A percentile compares a stretch with the other conserved stretches of the same genome.
Evolutionary conservation across 345 rosid species (phyloP).

Genomic region (Citrus glauca): DNA sequence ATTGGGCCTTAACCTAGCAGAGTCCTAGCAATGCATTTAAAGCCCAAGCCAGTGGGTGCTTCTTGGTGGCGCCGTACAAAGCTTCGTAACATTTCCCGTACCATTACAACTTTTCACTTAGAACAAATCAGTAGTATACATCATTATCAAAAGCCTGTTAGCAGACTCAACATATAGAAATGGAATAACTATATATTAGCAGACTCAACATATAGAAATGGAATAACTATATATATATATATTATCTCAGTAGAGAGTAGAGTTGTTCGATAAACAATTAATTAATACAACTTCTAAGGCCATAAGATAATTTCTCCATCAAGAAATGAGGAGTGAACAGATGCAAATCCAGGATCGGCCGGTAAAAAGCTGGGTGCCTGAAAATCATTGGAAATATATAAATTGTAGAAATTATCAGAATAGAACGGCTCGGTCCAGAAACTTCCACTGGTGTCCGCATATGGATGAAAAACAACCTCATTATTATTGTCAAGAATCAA

Average conservation of each 20-base stretch:
- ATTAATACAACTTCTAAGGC: background rate
- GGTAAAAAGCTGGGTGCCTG: background rate
- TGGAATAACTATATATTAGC: too few species aligned
- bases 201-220: too few species aligned
- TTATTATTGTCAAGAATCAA: background rate
- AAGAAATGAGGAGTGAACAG: slow-evolving; percentile 17
- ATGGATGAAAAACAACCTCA: slow-evolving; percentile 21
- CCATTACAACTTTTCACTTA: too few species aligned
- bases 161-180: too few species aligned
- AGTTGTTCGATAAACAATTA: too few species aligned
- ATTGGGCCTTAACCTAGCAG: background rate
- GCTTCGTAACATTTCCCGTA: too few species aligned
- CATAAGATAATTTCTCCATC: slow-evolving; percentile 19
- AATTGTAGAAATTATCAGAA: slow-evolving; percentile 14
- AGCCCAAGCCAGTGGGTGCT: too few species aligned
- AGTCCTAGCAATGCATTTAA: background rate
- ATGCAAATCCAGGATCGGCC: background rate
- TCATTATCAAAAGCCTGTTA: too few species aligned
- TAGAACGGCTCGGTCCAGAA: slow-evolving; percentile 50
- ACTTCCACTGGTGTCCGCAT: slow-evolving; percentile 13
- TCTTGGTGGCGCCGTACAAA: too few species aligned
- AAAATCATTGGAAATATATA: slow-evolving; percentile 16
- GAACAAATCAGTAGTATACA: too few species aligned
- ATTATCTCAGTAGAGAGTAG: too few species aligned
- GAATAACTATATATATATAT: too few species aligned